Conservation (phyloP, 2,329 filamentous ascomycete genomes). For the Tolypocladium cylindrosporum region DNA sequence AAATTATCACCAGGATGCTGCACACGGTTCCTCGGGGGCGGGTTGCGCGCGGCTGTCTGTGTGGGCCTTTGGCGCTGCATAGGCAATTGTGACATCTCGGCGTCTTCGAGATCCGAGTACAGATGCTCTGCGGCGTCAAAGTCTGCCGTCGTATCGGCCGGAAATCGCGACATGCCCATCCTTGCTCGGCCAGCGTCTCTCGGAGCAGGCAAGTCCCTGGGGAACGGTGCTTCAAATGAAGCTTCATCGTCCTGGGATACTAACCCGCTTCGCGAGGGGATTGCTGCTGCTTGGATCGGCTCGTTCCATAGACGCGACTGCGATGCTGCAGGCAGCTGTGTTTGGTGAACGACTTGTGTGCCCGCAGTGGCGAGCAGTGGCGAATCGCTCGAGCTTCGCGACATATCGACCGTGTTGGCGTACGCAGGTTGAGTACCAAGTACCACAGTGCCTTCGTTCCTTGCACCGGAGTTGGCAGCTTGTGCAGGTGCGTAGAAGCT, state of each 20-base stretch:
- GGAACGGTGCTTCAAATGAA: slow-evolving; percentile 12
- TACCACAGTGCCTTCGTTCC: slow-evolving; percentile 20
- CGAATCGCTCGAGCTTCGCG: slow-evolving; percentile 21
- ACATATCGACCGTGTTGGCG: slow-evolving; percentile 19
- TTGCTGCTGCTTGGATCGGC: slow-evolving; percentile 8
- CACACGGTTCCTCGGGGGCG: slow-evolving; percentile 1
- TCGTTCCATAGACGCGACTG: slow-evolving; percentile 13
- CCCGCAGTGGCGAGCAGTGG: slow-evolving; percentile 19
- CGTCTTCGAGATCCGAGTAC: slow-evolving; percentile 20
- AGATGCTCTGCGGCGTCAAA: slow-evolving; percentile 16
- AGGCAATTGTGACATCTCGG: slow-evolving; percentile 7
- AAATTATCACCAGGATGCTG: slow-evolving; percentile 22
- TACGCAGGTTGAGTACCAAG: slow-evolving; percentile 32
- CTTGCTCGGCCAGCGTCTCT: background rate
- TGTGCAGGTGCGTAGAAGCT: background rate
- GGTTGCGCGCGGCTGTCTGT: slow-evolving; percentile 1
- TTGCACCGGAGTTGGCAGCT: background rate
- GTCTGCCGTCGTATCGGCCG: slow-evolving; percentile 6
- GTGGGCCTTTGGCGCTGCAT: slow-evolving; percentile 4
- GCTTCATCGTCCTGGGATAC: slow-evolving; percentile 15
- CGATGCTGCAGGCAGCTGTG: slow-evolving; percentile 29
- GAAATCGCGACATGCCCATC: background rate
- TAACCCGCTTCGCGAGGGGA: slow-evolving; percentile 10
- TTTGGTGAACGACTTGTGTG: slow-evolving; percentile 42
- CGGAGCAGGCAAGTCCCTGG: slow-evolving; percentile 10